These are phyloP conservation scores for Zangia roseola DNA, from an alignment of 768 basidiomycete species.

Conservation along the genomic window DNA sequence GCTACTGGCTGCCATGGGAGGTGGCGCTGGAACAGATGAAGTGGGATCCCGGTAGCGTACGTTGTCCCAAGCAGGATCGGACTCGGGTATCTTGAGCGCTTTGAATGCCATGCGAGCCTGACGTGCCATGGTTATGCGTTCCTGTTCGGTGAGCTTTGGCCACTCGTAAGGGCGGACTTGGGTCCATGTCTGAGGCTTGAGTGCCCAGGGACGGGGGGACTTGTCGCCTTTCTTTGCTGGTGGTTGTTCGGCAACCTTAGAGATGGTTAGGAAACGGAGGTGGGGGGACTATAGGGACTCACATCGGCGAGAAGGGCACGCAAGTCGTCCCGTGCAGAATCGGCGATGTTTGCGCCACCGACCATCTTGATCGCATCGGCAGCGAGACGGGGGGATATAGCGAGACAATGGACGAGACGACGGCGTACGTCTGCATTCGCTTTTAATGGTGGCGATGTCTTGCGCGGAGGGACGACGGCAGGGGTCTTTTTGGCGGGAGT, in stretches of 20 bases:
- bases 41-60: conserved; percentile 35
- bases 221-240: conserved; percentile 36
- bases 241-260: conserved; percentile 50
- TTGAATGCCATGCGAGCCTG: conserved; percentile 49
- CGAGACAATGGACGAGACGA: conserved; percentile 51
- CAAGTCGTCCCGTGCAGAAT: conserved; percentile 41
- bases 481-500: conserved; percentile 24
- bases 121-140: conserved; percentile 50
- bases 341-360: conserved; percentile 39
- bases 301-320: conserved; percentile 52
- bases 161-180: conserved; percentile 72
- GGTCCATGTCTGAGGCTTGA: conserved; percentile 59
- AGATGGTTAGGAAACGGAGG: neutral
- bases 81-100: conserved; percentile 53
- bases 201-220: conserved; percentile 45
- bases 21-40: conserved; percentile 14
- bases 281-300: conserved; percentile 3
- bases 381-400: conserved; percentile 46
- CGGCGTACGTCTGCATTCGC: conserved; percentile 26
- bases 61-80: conserved; percentile 63
- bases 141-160: conserved; percentile 46
- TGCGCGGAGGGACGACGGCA: conserved; percentile 30
- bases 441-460: conserved; percentile 27
- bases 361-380: conserved; percentile 42
- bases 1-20: conserved; percentile 15